Conservation (phyloP, 805 yeast genomes). For the Candida ovalis region DNA sequence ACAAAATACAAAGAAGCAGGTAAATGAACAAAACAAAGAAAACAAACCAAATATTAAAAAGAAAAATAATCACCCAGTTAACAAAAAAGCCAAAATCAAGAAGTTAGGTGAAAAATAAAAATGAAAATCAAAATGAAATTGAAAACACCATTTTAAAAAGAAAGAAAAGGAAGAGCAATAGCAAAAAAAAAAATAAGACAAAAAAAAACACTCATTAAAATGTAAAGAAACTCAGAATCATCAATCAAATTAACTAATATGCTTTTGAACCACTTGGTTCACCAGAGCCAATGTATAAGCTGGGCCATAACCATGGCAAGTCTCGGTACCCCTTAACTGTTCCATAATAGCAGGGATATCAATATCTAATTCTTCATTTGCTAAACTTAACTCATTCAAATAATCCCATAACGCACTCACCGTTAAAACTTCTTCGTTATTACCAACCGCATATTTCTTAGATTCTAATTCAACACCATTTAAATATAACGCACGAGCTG, state of each 20-base stretch:
- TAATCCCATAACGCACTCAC: constrained; percentile 85
- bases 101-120: background rate
- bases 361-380: constrained; percentile 45
- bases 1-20: background rate
- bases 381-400: constrained; percentile 44
- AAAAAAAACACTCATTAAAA: background rate
- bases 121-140: background rate
- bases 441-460: constrained; percentile 23
- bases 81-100: background rate
- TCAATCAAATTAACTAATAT: background rate
- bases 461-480: constrained; percentile 7
- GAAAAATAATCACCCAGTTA: background rate
- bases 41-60: background rate
- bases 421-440: constrained; percentile 51
- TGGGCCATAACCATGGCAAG: constrained; percentile 79
- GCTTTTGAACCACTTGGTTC: constrained; percentile 33
- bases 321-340: constrained; percentile 60
- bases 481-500: background rate
- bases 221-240: background rate
- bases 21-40: background rate
- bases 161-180: background rate
- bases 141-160: background rate
- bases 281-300: constrained; percentile 50
- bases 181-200: background rate
- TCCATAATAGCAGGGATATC: constrained; percentile 59